Evolutionary conservation across 441 rosid genomes (phyloP), one percentile per base, ranked within the genome.

Genomic region (Erodium chrysanthum): DNA sequence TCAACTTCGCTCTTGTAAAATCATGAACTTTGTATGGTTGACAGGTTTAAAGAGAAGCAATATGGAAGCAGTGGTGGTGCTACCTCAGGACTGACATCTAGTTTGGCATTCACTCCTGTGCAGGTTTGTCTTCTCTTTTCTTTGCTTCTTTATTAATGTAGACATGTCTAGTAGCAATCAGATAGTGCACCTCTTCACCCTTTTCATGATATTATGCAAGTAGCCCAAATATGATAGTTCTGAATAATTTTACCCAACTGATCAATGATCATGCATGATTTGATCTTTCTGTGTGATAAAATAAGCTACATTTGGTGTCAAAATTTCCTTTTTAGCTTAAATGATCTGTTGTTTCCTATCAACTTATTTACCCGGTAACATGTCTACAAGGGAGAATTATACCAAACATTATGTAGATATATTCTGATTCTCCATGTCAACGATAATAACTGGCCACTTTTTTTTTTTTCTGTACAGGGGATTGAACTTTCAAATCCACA

Each of bases 61-160:
- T 85, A 79, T 74, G 84, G 96, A 70, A 88, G 92, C 77, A 86
- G 97, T 21, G 25, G 59, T 18, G 35, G 35, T 31, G 87, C 89
- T 66, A 86, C 98, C 63, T 93, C 97, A 44, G 96, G 98, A 48
- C 76, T 89, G 79, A 91, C 99, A 0, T 91, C 96, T 31, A 94
- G 98, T 78, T 79, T 91, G 73, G 96, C 97, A 52, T 94, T 94
- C 73, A 94, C 97, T 12, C 96, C 98, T 22, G 96, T 91, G 69
- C 97, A 91, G 96, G 97, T 91, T 68, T 56, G 48, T 70, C 0
- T 25, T 17, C 60, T 52, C 5, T 18, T 52, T 52, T 52, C 17
- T 18, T 17, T 52, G 21, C 59, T 15, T 18, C 10, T 52, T 5
- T 52, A 17, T 7, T 17, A 8, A 5, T 14, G 2, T 5, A 46